Evolutionary conservation across 495 filamentous ascomycete species (phyloP), one percentile per base, ranked within the genome.

Genomic region (Podospora pseudopauciseta): DNA sequence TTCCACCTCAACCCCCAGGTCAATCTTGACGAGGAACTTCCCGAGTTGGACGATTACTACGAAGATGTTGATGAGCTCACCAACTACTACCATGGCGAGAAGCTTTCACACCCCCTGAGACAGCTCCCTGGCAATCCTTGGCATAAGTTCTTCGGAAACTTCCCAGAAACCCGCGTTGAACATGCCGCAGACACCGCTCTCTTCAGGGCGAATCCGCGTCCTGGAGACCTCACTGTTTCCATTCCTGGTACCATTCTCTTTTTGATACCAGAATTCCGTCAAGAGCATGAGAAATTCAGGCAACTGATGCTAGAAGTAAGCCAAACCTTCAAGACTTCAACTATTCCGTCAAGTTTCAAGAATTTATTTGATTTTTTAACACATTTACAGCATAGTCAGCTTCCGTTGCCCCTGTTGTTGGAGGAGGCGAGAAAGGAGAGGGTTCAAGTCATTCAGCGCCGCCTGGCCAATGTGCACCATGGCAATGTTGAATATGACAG

Each of bases 101-200:
- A 34, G 39, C 5, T 66, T 19, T 62, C 55, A 6, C 54, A 63
- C 30, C 67, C 70, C 6, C 20, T 68, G 60, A 66, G 66, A 54
- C 70, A 66, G 30, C 66, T 71, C 11, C 70, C 70, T 34, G 70
- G 70, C 16, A 71, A 62, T 30, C 63, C 57, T 4, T 71, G 70
- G 70, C 67, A 71, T 67, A 71, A 71, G n/a, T 71, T 71, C 54
- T 69, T 71, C 58, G 70, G 66, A 23, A 64, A 69, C 19, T 0
- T 66, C 30, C 26, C 39, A 16, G 39, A 59, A 18, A 44, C 59
- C 20, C 56, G 56, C 26, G 6, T 32, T 30, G 5, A 62, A 23
- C 13, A 59, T 34, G 23, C 23, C 0, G 13, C 53, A 11, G 55
- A 27, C 34, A 60, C 67, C 4, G 57, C n/a, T 11, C n/a, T 71